These are phyloP conservation scores for Kingdonia uniflora DNA, from an alignment of 164 flowering plant genomes.

Conservation along the genomic window DNA sequence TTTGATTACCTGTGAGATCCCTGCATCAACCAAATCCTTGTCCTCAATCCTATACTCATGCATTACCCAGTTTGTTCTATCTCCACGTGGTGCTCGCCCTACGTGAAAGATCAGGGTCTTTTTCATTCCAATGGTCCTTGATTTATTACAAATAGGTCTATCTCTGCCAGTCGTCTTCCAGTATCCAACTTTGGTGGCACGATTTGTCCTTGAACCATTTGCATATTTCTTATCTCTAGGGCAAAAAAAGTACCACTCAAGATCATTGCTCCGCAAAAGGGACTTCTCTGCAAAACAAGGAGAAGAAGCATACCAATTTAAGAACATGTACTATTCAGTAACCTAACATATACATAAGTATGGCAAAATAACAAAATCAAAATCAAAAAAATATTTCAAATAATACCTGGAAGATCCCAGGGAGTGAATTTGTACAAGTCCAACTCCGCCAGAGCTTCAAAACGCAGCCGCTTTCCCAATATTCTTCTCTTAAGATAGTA, in stretches of 20 bases:
- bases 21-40: conserved; percentile 27
- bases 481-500: conserved; percentile 67
- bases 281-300: conserved; percentile 35
- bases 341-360: background rate
- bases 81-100: conserved; percentile 56
- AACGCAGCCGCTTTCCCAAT: conserved; percentile 26
- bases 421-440: conserved; percentile 66
- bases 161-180: conserved; percentile 94
- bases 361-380: background rate
- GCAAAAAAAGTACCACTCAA: conserved; percentile 81
- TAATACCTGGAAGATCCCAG: conserved; percentile 77
- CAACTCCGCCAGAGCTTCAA: conserved; percentile 45
- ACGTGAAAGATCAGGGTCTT: conserved; percentile 65
- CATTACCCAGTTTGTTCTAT: conserved; percentile 88
- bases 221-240: conserved; percentile 60
- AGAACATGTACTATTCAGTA: background rate
- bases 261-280: conserved; percentile 39
- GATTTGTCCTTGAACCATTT: conserved; percentile 49
- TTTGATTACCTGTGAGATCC: conserved; percentile 40
- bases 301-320: background rate
- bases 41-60: conserved; percentile 74
- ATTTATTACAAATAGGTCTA: conserved; percentile 31
- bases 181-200: conserved; percentile 61
- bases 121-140: conserved; percentile 45
- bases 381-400: background rate